A percentile compares a stretch with the other conserved stretches of the same genome.
Evolutionary conservation across 345 rosid species (phyloP).

Genomic region (Gossypium stocksii): DNA sequence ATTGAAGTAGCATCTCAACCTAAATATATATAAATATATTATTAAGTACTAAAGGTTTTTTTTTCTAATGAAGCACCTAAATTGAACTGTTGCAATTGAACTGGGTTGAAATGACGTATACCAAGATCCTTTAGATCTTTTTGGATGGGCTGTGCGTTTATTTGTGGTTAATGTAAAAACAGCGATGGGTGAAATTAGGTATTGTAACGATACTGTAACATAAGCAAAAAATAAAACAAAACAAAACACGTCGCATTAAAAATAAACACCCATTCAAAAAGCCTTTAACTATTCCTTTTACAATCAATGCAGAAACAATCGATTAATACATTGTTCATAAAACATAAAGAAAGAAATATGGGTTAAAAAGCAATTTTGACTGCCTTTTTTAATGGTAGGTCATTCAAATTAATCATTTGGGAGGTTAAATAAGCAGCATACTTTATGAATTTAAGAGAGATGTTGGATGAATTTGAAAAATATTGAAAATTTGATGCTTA

Average conservation of each 20-base stretch:
- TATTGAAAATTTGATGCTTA: too few species aligned
- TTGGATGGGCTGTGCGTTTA: too few species aligned
- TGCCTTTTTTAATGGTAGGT: background rate
- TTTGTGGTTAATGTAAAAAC: too few species aligned
- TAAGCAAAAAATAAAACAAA: too few species aligned
- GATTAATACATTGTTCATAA: background rate
- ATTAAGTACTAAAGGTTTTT: background rate
- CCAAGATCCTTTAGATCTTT: background rate
- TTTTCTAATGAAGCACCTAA: background rate
- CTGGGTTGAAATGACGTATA: background rate
- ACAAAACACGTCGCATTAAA: too few species aligned
- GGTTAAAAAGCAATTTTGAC: background rate
- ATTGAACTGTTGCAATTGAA: background rate
- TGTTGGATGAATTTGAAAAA: background rate
- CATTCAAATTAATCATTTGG: background rate
- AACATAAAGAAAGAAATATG: background rate
- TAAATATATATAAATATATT: too few species aligned
- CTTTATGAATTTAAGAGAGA: background rate
- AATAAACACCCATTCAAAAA: too few species aligned
- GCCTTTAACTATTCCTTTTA: background rate
- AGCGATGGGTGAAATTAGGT: accelerated
- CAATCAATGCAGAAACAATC: background rate
- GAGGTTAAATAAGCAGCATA: background rate
- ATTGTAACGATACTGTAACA: too few species aligned
- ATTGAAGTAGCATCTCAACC: too few species aligned